Percentiles rank a stretch among this genome's conserved stretches.
Evolutionary conservation across 176 grass and related monocot genomes (phyloP).

Genomic region (Thalia dealbata): DNA sequence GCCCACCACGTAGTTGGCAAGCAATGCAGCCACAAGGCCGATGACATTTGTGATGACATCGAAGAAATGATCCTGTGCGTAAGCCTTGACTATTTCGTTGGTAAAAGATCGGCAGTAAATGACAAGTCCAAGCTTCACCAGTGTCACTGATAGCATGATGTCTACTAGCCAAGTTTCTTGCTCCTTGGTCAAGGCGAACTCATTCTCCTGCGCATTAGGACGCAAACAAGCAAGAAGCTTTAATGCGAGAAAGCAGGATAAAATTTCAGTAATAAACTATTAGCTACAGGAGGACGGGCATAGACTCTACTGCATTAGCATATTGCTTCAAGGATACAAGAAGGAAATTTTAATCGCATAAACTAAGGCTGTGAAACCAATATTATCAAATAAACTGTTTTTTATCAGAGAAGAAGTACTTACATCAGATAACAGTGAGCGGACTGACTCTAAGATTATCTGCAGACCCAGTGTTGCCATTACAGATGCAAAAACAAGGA

Average conservation of each 20-base stretch:
- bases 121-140: conserved; percentile 71
- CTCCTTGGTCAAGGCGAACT: conserved; percentile 61
- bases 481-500: conserved; percentile 98
- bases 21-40: conserved; percentile 73
- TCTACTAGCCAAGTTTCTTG: conserved; percentile 70
- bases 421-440: neutral
- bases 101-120: conserved; percentile 63
- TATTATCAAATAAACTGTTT: neutral
- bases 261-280: neutral
- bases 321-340: neutral
- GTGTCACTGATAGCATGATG: conserved; percentile 77
- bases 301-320: neutral
- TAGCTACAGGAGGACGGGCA: neutral
- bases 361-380: neutral
- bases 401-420: conserved; percentile 7
- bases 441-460: conserved; percentile 26
- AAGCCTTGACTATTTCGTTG: conserved; percentile 64
- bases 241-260: neutral
- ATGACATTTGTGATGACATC: conserved; percentile 87
- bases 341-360: neutral
- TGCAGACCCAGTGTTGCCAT: conserved; percentile 94
- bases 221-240: neutral
- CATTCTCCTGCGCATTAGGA: conserved; percentile 33
- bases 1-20: conserved; percentile 59
- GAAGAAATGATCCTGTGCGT: conserved; percentile 83